Base-by-base conservation (phyloP, 2,329 filamentous ascomycete genomes). In the Botryotinia narcissicola region DNA sequence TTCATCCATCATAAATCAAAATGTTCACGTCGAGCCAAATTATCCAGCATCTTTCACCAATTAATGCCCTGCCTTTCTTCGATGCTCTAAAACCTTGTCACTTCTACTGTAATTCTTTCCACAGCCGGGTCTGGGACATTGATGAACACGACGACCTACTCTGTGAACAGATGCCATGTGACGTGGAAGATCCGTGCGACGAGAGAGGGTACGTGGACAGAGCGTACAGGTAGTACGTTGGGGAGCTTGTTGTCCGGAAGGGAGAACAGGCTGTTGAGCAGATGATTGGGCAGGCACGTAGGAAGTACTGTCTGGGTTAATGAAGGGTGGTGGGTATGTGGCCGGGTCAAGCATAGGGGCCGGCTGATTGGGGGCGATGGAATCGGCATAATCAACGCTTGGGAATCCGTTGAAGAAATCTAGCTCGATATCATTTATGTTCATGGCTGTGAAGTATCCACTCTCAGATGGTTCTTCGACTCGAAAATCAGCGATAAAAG, bases 331-430 rank as follows among this genome's bases (percentile, higher is more conserved):
- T n/a, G 48, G 12, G 48, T n/a, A 54, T 16, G 10, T 0, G 2
- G 25, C 25, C 5, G 48, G 48, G 25, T 5, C 25, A 54, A n/a
- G 5, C 25, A 54, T 54, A 16, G 25, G 2, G 48, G 2, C 12
- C 25, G 12, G 12, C 0, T 54, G 5, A 16, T 7, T 54, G 48
- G 48, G 12, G 25, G 4, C 0, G 48, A 16, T 16, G 48, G 0
- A 0, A 51, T 51, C 3, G 0, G 48, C 0, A n/a, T n/a, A n/a
- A 7, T 16, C 25, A 3, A 54, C 2, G 12, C 48, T 16, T n/a
- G 10, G 48, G 0, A 54, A n/a, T 54, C 5, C 12, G 0, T 51
- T 7, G 25, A 51, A 16, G 12, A 51, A n/a, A 16, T 51, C 5
- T 0, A 7, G 25, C 3, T 6, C 48, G 12, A 54, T n/a, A n/a